phyloP scores from a whole-genome alignment of 2,329 filamentous ascomycete species.

The Arthrobotrys musiformis region DNA sequence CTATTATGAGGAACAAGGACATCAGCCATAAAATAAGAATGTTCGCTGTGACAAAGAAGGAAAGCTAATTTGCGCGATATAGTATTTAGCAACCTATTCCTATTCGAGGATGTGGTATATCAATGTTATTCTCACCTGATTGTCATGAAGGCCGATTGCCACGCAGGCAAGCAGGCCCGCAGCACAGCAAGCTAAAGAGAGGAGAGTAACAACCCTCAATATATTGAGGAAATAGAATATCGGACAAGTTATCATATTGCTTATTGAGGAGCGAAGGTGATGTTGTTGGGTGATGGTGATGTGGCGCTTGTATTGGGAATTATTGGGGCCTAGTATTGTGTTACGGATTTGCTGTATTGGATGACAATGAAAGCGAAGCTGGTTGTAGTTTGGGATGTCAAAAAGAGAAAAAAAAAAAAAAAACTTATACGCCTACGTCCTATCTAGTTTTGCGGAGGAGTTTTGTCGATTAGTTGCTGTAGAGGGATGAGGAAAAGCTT shows the following conservation, averaged over 20 bases:
- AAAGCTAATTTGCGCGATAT: neutral
- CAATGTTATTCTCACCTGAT: conserved; percentile 6
- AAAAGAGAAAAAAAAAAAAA: too few relatives aligned
- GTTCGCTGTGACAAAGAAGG: conserved; percentile 41
- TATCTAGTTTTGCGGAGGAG: too few relatives aligned
- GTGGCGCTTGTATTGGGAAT: neutral
- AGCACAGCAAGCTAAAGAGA: conserved; percentile 23
- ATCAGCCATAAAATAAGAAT: conserved; percentile 28
- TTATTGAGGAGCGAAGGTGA: neutral
- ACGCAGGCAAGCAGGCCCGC: conserved; percentile 25
- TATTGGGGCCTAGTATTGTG: too few relatives aligned
- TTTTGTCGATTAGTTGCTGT: neutral
- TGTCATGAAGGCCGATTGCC: conserved; percentile 23
- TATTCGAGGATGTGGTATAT: neutral
- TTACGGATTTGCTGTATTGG: neutral
- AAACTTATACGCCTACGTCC: too few relatives aligned
- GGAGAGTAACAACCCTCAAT: conserved; percentile 3
- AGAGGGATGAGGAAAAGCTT: neutral
- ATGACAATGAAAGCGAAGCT: neutral
- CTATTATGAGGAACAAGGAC: conserved; percentile 9
- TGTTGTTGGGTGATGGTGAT: neutral
- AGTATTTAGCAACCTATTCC: neutral
- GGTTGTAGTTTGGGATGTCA: too few relatives aligned
- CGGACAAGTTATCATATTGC: conserved; percentile 19
- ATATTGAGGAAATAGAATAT: conserved; percentile 32